Evolutionary conservation across 1,284 basidiomycete genomes (phyloP).

Genomic region (Polyporus tsugae): DNA sequence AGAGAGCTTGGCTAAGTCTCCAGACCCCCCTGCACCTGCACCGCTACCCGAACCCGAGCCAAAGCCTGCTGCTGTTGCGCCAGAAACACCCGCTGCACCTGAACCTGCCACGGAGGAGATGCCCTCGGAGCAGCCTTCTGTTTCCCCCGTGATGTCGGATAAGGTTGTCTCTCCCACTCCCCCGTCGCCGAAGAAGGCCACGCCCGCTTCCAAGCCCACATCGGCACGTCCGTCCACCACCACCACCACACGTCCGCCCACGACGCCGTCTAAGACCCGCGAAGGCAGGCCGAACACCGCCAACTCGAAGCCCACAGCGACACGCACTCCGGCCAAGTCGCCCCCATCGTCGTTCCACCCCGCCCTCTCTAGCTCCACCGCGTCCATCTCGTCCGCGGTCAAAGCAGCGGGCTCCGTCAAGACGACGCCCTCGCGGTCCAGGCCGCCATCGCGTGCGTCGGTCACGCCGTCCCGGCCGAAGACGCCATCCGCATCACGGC

Average conservation of each 20-base stretch:
- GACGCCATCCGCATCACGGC: slow-evolving; percentile 50
- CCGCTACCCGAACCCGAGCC: slow-evolving; percentile 18
- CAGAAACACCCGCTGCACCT: slow-evolving; percentile 18
- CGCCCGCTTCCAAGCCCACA: slow-evolving; percentile 29
- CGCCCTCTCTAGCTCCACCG: slow-evolving; percentile 33
- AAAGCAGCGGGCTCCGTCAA: slow-evolving; percentile 32
- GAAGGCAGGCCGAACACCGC: slow-evolving; percentile 28
- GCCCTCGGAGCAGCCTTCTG: slow-evolving; percentile 36
- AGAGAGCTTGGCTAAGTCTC: slow-evolving; percentile 20
- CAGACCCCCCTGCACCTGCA: slow-evolving; percentile 16
- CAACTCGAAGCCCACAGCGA: slow-evolving; percentile 30
- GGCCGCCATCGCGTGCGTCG: slow-evolving; percentile 38
- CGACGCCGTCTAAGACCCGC: slow-evolving; percentile 41
- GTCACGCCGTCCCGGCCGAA: slow-evolving; percentile 51
- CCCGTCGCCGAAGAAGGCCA: slow-evolving; percentile 39
- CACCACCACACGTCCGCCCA: slow-evolving; percentile 28
- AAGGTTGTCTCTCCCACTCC: slow-evolving; percentile 26
- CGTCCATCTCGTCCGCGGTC: slow-evolving; percentile 29
- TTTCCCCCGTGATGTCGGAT: slow-evolving; percentile 26
- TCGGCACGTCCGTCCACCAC: slow-evolving; percentile 22
- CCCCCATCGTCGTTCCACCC: slow-evolving; percentile 41
- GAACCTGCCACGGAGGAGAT: slow-evolving; percentile 24
- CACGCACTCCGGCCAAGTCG: slow-evolving; percentile 40
- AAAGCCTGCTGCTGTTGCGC: slow-evolving; percentile 18
- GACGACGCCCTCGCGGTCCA: slow-evolving; percentile 28